phyloP scores from a whole-genome alignment of 2,329 filamentous ascomycete species.

The Alternaria ethzedia region DNA sequence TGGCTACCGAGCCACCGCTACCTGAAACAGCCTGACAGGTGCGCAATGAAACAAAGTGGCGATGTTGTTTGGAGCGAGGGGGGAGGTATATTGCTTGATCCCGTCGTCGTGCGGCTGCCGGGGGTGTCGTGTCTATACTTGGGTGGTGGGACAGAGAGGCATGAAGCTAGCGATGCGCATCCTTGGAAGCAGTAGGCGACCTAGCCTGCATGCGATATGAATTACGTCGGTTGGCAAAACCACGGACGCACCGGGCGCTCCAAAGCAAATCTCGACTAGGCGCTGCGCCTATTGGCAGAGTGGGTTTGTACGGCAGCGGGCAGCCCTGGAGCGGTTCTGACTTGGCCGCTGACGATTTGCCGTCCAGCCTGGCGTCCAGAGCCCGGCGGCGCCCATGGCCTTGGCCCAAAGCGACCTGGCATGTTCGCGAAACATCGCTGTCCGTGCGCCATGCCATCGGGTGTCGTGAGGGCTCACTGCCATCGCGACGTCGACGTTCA shows the following conservation, averaged over 20 bases:
- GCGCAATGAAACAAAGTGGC: neutral
- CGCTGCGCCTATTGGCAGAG: neutral
- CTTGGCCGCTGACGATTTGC: neutral
- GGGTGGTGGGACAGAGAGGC: slow-evolving; percentile 3
- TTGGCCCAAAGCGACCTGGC: neutral
- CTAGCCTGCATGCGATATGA: neutral
- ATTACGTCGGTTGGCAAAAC: slow-evolving; percentile 8
- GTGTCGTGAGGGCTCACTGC: neutral
- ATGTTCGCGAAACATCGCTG: slow-evolving; percentile 3
- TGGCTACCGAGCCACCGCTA: slow-evolving; percentile 7
- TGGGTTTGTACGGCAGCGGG: neutral
- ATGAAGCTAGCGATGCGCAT: neutral
- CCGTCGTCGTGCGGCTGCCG: neutral
- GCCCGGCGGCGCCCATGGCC: neutral
- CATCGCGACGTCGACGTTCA: neutral
- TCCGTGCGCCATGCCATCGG: neutral
- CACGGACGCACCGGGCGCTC: neutral
- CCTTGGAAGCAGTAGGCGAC: slow-evolving; percentile 2
- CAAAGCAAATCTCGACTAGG: neutral
- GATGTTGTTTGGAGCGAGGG: neutral
- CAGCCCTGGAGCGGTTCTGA: slow-evolving; percentile 3
- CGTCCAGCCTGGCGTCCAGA: neutral
- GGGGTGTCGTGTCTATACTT: slow-evolving; percentile 9
- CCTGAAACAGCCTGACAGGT: neutral
- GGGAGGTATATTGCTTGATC: neutral